A percentile compares a stretch with the other conserved stretches of the same genome.
phyloP scores from a whole-genome alignment of 139 green algal genomes.

The Asterochloris erici region DNA sequence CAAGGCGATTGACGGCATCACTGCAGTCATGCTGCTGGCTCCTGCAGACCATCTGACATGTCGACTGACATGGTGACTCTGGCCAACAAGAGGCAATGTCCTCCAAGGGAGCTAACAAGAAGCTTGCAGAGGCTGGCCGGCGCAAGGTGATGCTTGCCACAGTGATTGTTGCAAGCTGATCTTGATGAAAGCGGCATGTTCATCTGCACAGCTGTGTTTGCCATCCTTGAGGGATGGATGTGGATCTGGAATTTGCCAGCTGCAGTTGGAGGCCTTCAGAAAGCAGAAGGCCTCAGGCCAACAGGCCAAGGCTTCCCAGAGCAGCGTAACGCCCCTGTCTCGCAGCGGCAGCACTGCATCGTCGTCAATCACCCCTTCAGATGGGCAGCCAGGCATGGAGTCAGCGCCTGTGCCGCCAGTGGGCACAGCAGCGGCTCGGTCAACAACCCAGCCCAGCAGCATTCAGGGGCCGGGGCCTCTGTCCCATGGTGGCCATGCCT shows the following conservation, averaged over 20 bases:
- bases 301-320: background rate
- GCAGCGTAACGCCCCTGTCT: background rate
- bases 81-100: too few relatives aligned
- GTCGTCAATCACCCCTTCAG: too few relatives aligned
- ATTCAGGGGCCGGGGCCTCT: background rate
- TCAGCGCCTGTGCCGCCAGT: background rate
- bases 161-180: background rate
- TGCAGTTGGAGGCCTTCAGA: slow-evolving; percentile 39
- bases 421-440: background rate
- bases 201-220: background rate
- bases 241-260: background rate
- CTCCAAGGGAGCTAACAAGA: slow-evolving; percentile 9
- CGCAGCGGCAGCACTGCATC: background rate
- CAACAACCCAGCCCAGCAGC: background rate
- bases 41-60: too few relatives aligned
- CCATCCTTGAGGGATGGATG: background rate
- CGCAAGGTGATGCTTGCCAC: slow-evolving; percentile 27
- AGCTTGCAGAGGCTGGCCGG: slow-evolving; percentile 37
- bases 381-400: background rate
- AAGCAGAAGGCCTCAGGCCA: slow-evolving; percentile 23
- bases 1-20: too few relatives aligned
- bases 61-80: too few relatives aligned
- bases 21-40: too few relatives aligned
- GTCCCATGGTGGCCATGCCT: background rate
- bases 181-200: background rate